Evolutionary conservation across 164 flowering plant species (phyloP).

Genomic region (Platanus orientalis): DNA sequence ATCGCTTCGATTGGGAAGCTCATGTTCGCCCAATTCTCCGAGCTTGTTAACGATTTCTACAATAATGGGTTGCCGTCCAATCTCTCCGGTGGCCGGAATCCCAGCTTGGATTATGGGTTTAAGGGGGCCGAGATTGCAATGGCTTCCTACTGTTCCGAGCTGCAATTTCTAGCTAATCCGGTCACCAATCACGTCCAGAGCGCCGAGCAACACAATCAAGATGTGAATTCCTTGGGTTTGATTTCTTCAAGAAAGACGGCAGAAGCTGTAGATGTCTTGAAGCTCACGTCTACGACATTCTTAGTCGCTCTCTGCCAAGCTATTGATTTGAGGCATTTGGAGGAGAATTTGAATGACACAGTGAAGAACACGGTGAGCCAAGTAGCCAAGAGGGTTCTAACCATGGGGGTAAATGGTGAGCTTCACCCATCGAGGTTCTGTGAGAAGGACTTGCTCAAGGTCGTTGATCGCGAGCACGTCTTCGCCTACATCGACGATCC

Average conservation of each 20-base stretch:
- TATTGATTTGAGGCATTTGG: constrained; percentile 55
- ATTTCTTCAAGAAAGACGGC: constrained; percentile 58
- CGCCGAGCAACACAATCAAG: constrained; percentile 69
- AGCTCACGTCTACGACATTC: constrained; percentile 57
- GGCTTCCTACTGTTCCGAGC: constrained; percentile 64
- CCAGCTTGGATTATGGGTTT: constrained; percentile 68
- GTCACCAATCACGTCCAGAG: constrained; percentile 68
- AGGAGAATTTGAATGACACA: constrained; percentile 47
- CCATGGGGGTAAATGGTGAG: constrained; percentile 46
- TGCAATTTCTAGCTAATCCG: constrained; percentile 61
- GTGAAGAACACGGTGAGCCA: constrained; percentile 55
- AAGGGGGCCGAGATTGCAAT: constrained; percentile 60
- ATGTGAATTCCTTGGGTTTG: constrained; percentile 60
- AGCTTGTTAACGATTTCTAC: constrained; percentile 61
- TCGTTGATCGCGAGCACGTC: constrained; percentile 42
- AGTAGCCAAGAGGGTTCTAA: constrained; percentile 43
- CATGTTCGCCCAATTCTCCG: constrained; percentile 67
- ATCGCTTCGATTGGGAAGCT: constrained; percentile 58
- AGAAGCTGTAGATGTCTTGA: constrained; percentile 52
- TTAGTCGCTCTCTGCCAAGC: constrained; percentile 59
- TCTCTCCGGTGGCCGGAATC: constrained; percentile 55
- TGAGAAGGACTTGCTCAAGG: constrained; percentile 54
- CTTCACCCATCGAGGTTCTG: constrained; percentile 58
- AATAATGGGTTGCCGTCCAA: constrained; percentile 65
- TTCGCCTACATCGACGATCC: constrained; percentile 61